Percentiles rank a stretch among this genome's conserved stretches.
phyloP scores from a whole-genome alignment of 257 asterid genomes.

The Capsicum rhomboideum region DNA sequence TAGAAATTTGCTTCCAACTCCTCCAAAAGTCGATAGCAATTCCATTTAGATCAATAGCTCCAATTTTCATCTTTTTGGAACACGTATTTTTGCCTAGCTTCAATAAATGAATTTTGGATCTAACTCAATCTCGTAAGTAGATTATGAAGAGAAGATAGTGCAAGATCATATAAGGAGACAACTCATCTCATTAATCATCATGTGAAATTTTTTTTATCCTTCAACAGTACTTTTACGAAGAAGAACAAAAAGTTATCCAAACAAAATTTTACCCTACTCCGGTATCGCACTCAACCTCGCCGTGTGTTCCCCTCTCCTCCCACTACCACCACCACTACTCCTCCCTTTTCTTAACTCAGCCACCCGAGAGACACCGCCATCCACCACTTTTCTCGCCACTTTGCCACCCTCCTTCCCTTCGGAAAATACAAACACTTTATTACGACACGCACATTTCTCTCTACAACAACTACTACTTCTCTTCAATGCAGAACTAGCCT shows the following conservation, averaged over 20 bases:
- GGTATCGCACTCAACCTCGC: conserved; percentile 58
- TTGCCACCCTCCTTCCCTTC: background rate
- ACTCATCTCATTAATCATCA: too few species aligned
- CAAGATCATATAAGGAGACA: too few species aligned
- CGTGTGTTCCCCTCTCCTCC: conserved; percentile 26
- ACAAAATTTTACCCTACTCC: conserved; percentile 35
- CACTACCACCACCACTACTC: conserved; percentile 7
- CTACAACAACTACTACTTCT: conserved; percentile 26
- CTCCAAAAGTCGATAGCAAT: background rate
- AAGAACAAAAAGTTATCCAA: background rate
- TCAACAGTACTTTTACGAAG: too few species aligned
- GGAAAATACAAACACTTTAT: conserved; percentile 21
- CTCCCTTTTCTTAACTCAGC: conserved; percentile 13
- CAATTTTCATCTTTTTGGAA: background rate
- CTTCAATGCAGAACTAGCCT: conserved; percentile 73
- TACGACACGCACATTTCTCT: conserved; percentile 50
- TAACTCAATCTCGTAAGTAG: too few species aligned
- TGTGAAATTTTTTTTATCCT: too few species aligned
- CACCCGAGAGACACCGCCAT: background rate
- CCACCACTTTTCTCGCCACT: background rate
- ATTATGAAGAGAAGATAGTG: too few species aligned
- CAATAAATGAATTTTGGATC: background rate
- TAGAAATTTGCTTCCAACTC: background rate
- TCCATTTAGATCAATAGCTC: background rate
- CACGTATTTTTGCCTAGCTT: background rate